Base-by-base conservation (phyloP, 352 stramenopile species). In the Elongisporangium senticosum region DNA sequence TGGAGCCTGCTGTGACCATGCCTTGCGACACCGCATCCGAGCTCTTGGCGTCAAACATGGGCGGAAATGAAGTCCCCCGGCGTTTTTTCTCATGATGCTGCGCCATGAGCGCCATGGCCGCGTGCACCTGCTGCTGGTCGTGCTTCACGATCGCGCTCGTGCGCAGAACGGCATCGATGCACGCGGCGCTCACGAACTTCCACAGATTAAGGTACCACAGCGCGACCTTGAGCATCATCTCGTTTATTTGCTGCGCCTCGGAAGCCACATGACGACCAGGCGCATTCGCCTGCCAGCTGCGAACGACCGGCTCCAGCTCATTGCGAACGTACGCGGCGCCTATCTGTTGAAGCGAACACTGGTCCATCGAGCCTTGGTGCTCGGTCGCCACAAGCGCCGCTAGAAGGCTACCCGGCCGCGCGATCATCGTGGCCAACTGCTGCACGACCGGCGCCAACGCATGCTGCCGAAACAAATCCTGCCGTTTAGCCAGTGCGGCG, bases 161-260 rank as follows among this genome's bases (percentile, higher is more conserved):
- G 17, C 50, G 50, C 26, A 67, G 48, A 17, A 89, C 71, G 0
- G 66, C 59, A 14, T 77, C 69, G 39, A 88, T 64, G 37, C 72
- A 81, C n/a, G 65, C 48, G 7, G 53, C 51, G 54, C 63, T 73
- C 7, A 87, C 61, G 49, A 74, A 75, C 50, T 72, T 68, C 83
- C 83, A 92, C 63, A 89, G 22, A 2, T 64, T 64, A 62, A 75
- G 74, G 61, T 87, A 82, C 56, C 80, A 79, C 19, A 88, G 47
- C 56, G 63, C 59, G 22, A 77, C 58, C 67, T 89, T 89, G 21
- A 77, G 56, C 71, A 89, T 75, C 68, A 79, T 71, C 53, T 64
- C 43, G 52, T 88, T 75, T 7, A 71, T 67, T 49, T 67, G 53
- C 23, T 62, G 56, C 11, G 69, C 59, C 56, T 63, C 59, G n/a